Evolutionary conservation across 805 yeast genomes (phyloP), one percentile per base, ranked within the genome.

Genomic region (Naumovozyma dairenensis): DNA sequence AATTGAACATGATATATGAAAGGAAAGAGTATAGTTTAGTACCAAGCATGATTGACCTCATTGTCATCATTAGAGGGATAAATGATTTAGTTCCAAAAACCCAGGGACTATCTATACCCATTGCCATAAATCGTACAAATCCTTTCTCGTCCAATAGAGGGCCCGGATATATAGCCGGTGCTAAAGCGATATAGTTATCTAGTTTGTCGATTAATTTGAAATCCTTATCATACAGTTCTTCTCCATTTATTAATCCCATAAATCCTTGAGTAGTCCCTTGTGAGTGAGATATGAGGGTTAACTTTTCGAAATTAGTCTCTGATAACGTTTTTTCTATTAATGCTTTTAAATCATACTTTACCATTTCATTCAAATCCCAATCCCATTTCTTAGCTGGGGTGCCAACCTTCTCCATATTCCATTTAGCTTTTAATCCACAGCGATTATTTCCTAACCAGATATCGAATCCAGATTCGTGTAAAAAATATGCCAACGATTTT

Each of bases 111-210:
- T 65, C 58, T 0, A 75, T 68, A 35, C 77, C 59, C 29, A 48
- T 49, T n/a, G 76, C 70, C 57, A 82, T 74, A 42, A 79, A 72
- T 43, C 64, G 66, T 17, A 82, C 74, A 52, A 81, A 81, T 2
- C 58, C 27, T 32, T 78, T 71, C 17, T 71, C 72, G 44, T 80
- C 72, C 19, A 89, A 63, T 29, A 86, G 58, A 1, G 74, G 65
- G 0, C 97, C 97, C 0, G 94, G 93, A 51, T 74, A 92, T 2
- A 86, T 77, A 0, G 97, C 97, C 0, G 98, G 97, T 0, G 96
- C 82, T 34, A 89, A 59, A 0, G 89, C 83, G 19, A 83, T 65
- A 49, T 84, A 83, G 34, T 71, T 67, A 35, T 77, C 77, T 14
- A 89, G 55, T 40, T 74, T 77, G 4, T 62, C 58, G 30, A 74